These are phyloP conservation scores for Mallotus repandus DNA, from an alignment of 441 rosid species.

Conservation along the genomic window DNA sequence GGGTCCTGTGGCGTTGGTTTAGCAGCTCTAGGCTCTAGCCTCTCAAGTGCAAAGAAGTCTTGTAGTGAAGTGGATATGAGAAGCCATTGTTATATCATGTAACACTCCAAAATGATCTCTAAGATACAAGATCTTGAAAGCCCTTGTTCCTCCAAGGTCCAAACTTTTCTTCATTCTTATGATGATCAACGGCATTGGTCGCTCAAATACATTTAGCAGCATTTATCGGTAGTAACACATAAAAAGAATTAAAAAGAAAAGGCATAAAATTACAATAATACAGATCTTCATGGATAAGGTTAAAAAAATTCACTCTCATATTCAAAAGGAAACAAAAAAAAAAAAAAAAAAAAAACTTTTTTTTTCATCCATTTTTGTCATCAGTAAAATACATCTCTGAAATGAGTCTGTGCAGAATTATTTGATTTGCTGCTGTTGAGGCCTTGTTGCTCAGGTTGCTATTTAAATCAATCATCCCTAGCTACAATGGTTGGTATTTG, in stretches of 20 bases:
- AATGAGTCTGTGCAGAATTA: background rate
- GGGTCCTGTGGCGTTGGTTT: no score
- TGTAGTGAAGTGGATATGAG: background rate
- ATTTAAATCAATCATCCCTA: constrained; percentile 33
- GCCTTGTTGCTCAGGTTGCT: constrained; percentile 3
- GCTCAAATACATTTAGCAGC: no score
- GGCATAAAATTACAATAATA: background rate
- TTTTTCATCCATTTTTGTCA: background rate
- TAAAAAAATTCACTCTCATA: background rate
- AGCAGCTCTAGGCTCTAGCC: no score
- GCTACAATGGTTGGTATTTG: constrained; percentile 71
- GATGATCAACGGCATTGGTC: background rate
- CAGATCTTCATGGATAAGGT: background rate
- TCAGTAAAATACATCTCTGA: background rate
- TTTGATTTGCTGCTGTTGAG: background rate
- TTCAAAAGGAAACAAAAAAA: background rate
- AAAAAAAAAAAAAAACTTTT: background rate
- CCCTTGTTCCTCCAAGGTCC: background rate
- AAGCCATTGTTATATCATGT: no score
- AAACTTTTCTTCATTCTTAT: background rate
- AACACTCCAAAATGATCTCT: background rate
- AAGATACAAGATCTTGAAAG: background rate
- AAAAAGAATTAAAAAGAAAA: no score
- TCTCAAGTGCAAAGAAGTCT: background rate
- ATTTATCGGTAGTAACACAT: no score